Evolutionary conservation across 768 basidiomycete genomes (phyloP), one percentile per base, ranked within the genome.

Genomic region (Serendipita indica): DNA sequence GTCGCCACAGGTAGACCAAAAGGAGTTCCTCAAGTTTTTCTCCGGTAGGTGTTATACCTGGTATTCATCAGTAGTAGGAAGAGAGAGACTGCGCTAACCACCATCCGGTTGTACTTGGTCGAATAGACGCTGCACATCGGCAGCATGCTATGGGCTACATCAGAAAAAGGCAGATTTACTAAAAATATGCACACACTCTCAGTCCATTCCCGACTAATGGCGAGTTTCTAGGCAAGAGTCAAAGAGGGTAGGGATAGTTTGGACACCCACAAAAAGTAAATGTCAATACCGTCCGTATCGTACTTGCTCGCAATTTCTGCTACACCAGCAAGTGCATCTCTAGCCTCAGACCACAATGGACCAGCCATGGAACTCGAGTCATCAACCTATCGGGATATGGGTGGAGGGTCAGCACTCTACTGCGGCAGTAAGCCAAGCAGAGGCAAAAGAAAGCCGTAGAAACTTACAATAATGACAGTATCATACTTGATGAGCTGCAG

Each of bases 291-390:
- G 59, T 82, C 75, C 3, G 62, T 65, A 61, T 81, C 81, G 57
- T 83, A 82, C 37, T 66, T 60, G 1, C 72, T 67, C 0, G 80
- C 80, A 3, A 69, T 68, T 4, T 72, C 69, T 12, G 79, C 80
- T 7, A 84, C 70, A 2, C 69, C 66, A 39, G 73, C 72, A 30
- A 83, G 69, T 2, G 79, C 78, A n/a, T 71, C 64, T 39, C 68
- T 64, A 2, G 79, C 75, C 71, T 80, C 78, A 13, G 61, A 52
- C 82, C 82, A 84, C 10, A 70, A 69, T 1, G 54, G 45, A 2
- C 73, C 73, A 16, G 63, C 59, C 82, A 83, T 83, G 2, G 80
- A 81, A 4, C 66, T 67, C 3, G 82, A 83, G 65, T 83, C 82
- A 66, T 82, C 80, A 58, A 54, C 49, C 49, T 54, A 18, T 54